Conservation (phyloP, 176 grass and related monocot genomes). For the Aechmea fasciata region DNA sequence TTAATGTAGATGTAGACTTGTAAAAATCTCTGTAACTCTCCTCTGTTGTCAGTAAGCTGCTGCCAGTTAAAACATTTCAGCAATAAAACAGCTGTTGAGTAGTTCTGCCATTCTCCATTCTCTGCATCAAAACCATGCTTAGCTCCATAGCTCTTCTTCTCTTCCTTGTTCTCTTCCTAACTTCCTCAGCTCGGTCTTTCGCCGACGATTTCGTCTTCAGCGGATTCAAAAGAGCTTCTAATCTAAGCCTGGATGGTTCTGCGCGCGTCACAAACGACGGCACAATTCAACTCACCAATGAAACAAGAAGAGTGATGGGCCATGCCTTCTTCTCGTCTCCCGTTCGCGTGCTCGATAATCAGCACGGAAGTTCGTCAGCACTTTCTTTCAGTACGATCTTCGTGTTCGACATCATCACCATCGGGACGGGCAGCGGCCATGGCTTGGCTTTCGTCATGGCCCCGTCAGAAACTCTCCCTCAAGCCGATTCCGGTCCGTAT, state of each 20-base stretch:
- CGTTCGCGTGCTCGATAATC: slow-evolving; percentile 7
- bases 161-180: slow-evolving; percentile 11
- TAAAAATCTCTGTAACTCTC: no score
- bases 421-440: slow-evolving; percentile 15
- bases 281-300: slow-evolving; percentile 42
- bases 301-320: slow-evolving; percentile 16
- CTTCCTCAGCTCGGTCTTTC: not conserved
- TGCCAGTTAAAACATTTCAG: no score
- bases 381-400: slow-evolving; percentile 38
- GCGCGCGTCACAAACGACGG: slow-evolving; percentile 21
- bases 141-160: not conserved
- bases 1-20: no score
- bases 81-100: no score
- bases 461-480: slow-evolving; percentile 10
- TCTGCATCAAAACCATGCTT: not conserved
- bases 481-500: slow-evolving; percentile 9
- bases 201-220: slow-evolving; percentile 23
- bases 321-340: slow-evolving; percentile 35
- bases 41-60: no score
- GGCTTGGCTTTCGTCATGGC: slow-evolving; percentile 26
- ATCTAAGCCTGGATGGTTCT: slow-evolving; percentile 28
- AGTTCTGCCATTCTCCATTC: not conserved
- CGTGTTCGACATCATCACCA: slow-evolving; percentile 28
- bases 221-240: slow-evolving; percentile 25
- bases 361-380: not conserved